Conservation (phyloP, 1,139 yeast genomes). For the Geotrichum carabidarum region DNA sequence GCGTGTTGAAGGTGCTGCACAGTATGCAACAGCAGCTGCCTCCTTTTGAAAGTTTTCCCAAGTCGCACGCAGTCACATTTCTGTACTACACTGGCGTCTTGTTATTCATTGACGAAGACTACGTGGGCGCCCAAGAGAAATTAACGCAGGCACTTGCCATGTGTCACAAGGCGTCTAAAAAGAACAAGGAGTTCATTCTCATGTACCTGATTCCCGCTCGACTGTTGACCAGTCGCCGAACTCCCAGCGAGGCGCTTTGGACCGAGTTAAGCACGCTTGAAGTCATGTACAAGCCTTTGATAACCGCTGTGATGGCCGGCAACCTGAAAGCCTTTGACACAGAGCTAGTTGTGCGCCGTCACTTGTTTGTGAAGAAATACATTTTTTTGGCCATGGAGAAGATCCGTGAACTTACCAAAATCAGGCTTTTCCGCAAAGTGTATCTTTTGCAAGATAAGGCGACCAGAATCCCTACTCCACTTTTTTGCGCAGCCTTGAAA, state of each 20-base stretch:
- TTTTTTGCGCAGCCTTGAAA: constrained; percentile 48
- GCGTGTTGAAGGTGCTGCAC: constrained; percentile 66
- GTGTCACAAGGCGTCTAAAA: constrained; percentile 31
- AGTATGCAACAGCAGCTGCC: constrained; percentile 54
- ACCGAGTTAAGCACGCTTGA: neutral
- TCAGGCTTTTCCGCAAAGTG: constrained; percentile 50
- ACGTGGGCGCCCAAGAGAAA: constrained; percentile 47
- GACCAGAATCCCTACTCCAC: constrained; percentile 46
- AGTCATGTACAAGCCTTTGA: constrained; percentile 47
- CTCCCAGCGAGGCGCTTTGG: constrained; percentile 44
- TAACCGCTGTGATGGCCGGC: constrained; percentile 51
- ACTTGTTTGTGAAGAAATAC: constrained; percentile 52
- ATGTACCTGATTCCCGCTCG: constrained; percentile 39
- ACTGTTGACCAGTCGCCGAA: constrained; percentile 28
- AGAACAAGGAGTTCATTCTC: constrained; percentile 39
- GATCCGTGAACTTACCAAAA: constrained; percentile 49
- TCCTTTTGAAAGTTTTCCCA: constrained; percentile 42
- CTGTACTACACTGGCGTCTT: constrained; percentile 63
- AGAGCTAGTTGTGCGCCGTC: constrained; percentile 45
- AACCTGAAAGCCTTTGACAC: constrained; percentile 49
- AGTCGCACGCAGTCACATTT: constrained; percentile 54
- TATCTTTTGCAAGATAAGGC: constrained; percentile 38
- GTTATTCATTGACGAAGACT: constrained; percentile 59
- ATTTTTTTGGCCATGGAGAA: constrained; percentile 62
- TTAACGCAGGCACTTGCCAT: constrained; percentile 47